These are phyloP conservation scores for Glycyrrhiza uralensis DNA, from an alignment of 306 rosid genomes.

Conservation along the genomic window DNA sequence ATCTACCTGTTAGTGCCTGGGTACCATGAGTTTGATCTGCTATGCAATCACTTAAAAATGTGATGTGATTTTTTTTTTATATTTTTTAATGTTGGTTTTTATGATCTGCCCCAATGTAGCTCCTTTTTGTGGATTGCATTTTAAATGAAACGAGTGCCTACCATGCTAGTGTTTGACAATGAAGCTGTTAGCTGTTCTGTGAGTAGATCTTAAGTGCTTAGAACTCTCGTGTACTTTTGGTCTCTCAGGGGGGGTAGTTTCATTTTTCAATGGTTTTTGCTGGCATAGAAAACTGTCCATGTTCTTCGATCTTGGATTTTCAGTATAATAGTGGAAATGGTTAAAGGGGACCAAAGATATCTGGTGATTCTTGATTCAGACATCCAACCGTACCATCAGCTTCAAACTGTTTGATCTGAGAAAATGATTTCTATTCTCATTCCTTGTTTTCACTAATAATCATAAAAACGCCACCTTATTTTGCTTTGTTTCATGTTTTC, in stretches of 20 bases:
- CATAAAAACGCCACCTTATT: too few relatives aligned
- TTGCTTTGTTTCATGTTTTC: too few relatives aligned
- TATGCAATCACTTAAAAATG: background rate
- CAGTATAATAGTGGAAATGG: background rate
- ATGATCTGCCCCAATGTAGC: constrained; percentile 7
- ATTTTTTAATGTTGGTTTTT: background rate
- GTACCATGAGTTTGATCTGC: constrained; percentile 17
- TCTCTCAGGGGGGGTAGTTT: background rate
- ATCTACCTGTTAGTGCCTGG: background rate
- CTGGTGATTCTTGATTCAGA: background rate
- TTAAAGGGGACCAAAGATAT: background rate
- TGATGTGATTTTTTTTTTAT: background rate
- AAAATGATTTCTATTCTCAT: background rate
- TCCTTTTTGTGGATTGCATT: constrained; percentile 14
- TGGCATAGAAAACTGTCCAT: background rate
- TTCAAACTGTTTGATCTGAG: background rate
- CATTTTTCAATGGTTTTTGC: background rate
- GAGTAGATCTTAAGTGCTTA: constrained; percentile 27
- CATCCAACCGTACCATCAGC: background rate
- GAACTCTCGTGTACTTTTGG: background rate
- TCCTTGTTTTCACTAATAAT: background rate
- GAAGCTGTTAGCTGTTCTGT: constrained; percentile 15
- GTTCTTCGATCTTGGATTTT: constrained; percentile 25
- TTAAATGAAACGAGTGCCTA: background rate
- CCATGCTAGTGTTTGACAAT: constrained; percentile 9